Base-by-base conservation (phyloP, 2,329 filamentous ascomycete species). In the Herpotrichia juniperi region DNA sequence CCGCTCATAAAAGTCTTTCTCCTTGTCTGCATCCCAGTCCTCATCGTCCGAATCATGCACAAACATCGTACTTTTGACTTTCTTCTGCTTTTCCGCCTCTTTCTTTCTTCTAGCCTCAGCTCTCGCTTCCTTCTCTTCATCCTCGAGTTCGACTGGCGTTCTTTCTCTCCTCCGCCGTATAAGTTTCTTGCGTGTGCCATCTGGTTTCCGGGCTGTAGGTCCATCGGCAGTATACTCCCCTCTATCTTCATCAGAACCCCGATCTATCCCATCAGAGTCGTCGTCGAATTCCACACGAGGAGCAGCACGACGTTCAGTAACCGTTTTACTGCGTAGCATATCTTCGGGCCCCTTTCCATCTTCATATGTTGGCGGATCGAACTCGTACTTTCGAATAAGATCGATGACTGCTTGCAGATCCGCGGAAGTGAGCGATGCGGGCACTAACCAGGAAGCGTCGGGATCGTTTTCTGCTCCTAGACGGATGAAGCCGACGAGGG, bases 41-140 rank as follows among this genome's bases (percentile, higher is more conserved):
- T 96, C 92, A 47, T 97, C 94, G 68, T 97, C 94, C 60, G 89
- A 91, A 31, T 88, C 87, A 51, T 88, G 84, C 45, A 99, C 89
- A 64, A 87, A 93, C 32, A 93, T 75, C 21, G 87, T 87, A 64
- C 90, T 96, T 79, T 97, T 97, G 76, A 94, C 89, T 68, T 88
- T 89, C 26, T 80, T 79, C 43, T 86, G 82, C 74, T 92, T 92
- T 65, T 93, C 91, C n/a, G 84, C 77, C 59, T 96, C 87, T 59
- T 84, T 88, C 46, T 87, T 80, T 48, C 84, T 81, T 31, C 87
- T 81, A 48, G 80, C 83, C 11, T 81, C 80, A 11, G 86, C 85
- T 50, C 83, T 83, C 58, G 84, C 85, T 26, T 83, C 79, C 14
- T 80, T 70, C 42, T 79, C 78, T 51, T 87, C 83, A 4, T 90